Evolutionary conservation across 2,329 filamentous ascomycete genomes (phyloP), one percentile per base, ranked within the genome.

Genomic region (Waltergamsia citrina): DNA sequence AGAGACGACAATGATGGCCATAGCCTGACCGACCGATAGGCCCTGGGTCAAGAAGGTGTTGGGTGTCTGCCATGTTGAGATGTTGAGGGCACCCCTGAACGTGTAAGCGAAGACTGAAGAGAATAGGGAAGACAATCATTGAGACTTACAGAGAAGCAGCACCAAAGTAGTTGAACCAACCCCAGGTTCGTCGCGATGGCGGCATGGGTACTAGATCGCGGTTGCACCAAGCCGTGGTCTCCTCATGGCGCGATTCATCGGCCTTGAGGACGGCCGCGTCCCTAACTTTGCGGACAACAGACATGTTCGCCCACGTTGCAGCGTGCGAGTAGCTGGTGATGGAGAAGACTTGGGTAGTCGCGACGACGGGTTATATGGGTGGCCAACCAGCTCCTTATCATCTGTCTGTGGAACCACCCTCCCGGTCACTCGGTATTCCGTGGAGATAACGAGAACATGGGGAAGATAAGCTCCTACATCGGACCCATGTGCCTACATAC

Each of bases 221-320:
- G 37, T 71, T 71, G 18, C 62, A 65, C 67, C 67, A 71, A 20
- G 57, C 51, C 33, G 64, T 58, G 0, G 63, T 66, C 37, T 67
- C 59, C 40, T 67, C 63, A 39, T 65, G 56, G 33, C 52, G 55
- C 11, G 48, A 43, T 29, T 56, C 53, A 36, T 65, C 54, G 32
- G 58, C 59, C 33, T 56, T 53, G 17, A 66, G 46, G 21, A 49
- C 50, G 15, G 54, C 40, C 11, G 46, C 52, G 25, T 59, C 49
- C 27, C 50, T 52, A 17, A 59, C 24, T 5, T 39, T 44, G 8
- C 40, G 43, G n/a, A 37, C 22, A 18, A 32, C 11, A 20, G 35
- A 19, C 31, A 34, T 32, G 14, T 37, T 37, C 16, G 11, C 24
- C n/a, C 5, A 15, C 18, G 19, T 16, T 14, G n/a, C n/a, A n/a